A percentile compares a stretch with the other conserved stretches of the same genome.
Conservation (phyloP, 805 yeast species). For the Komagataella phaffii region DNA sequence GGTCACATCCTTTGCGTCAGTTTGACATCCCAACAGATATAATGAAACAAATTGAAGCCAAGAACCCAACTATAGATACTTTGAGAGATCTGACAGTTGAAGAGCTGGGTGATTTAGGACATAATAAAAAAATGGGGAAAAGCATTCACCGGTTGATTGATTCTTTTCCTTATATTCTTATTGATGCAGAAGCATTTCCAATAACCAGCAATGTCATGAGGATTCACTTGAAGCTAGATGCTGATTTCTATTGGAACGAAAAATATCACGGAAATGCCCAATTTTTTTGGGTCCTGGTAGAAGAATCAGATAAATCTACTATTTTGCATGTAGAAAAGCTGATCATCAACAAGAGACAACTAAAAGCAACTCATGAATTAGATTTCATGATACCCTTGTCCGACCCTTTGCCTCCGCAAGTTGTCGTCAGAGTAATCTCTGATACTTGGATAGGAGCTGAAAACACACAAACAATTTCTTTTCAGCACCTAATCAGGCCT, state of each 20-base stretch:
- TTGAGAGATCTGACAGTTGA: constrained; percentile 58
- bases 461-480: constrained; percentile 61
- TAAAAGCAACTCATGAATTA: constrained; percentile 44
- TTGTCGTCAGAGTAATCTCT: constrained; percentile 64
- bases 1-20: constrained; percentile 80
- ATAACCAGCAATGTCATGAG: constrained; percentile 79
- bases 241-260: constrained; percentile 82
- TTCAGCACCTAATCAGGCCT: constrained; percentile 83
- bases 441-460: constrained; percentile 90
- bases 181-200: constrained; percentile 79
- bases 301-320: constrained; percentile 61
- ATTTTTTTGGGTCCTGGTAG: constrained; percentile 87
- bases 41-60: constrained; percentile 44
- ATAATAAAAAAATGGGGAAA: constrained; percentile 63
- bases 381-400: constrained; percentile 88
- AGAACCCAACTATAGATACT: constrained; percentile 55
- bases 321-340: constrained; percentile 77
- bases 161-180: constrained; percentile 60
- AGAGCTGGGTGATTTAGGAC: constrained; percentile 85
- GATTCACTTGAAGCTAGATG: constrained; percentile 52
- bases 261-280: constrained; percentile 73
- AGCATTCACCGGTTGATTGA: constrained; percentile 46
- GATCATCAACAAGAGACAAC: constrained; percentile 45
- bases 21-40: constrained; percentile 68
- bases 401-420: constrained; percentile 85